These are phyloP conservation scores for Pythium oligandrum DNA, from an alignment of 352 stramenopile genomes.

Conservation along the genomic window DNA sequence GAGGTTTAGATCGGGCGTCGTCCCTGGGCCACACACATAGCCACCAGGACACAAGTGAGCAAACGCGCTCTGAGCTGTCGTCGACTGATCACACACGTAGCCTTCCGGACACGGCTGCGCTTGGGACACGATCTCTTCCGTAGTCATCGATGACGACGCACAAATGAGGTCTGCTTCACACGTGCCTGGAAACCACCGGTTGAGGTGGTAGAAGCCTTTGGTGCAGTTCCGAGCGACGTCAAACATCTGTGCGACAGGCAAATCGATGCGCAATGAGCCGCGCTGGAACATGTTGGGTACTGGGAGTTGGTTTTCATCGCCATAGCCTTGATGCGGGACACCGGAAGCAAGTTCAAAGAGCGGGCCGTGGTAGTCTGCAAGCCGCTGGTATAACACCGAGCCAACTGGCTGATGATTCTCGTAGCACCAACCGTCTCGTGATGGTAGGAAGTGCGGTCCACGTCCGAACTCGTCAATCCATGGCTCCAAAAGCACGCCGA, in stretches of 20 bases:
- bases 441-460: slow-evolving; percentile 88
- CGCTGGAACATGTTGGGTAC: slow-evolving; percentile 81
- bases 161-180: slow-evolving; percentile 97
- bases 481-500: slow-evolving; percentile 91
- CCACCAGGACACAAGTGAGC: slow-evolving; percentile 83
- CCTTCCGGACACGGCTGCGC: slow-evolving; percentile 91
- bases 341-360: slow-evolving; percentile 91
- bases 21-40: slow-evolving; percentile 93
- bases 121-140: slow-evolving; percentile 48
- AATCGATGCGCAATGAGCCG: slow-evolving; percentile 84
- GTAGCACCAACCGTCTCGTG: slow-evolving; percentile 87
- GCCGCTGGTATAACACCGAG: slow-evolving; percentile 90
- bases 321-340: slow-evolving; percentile 93
- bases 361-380: slow-evolving; percentile 93
- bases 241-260: slow-evolving; percentile 77
- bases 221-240: slow-evolving; percentile 93
- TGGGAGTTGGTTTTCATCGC: slow-evolving; percentile 65
- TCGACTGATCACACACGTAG: slow-evolving; percentile 93
- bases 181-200: slow-evolving; percentile 93
- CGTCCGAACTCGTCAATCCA: slow-evolving; percentile 93
- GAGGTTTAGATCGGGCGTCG: slow-evolving; percentile 91
- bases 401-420: slow-evolving; percentile 87
- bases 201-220: slow-evolving; percentile 83
- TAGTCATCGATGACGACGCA: slow-evolving; percentile 7
- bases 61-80: slow-evolving; percentile 74